Base-by-base conservation (phyloP, 345 rosid species). In the Pistacia integerrima region DNA sequence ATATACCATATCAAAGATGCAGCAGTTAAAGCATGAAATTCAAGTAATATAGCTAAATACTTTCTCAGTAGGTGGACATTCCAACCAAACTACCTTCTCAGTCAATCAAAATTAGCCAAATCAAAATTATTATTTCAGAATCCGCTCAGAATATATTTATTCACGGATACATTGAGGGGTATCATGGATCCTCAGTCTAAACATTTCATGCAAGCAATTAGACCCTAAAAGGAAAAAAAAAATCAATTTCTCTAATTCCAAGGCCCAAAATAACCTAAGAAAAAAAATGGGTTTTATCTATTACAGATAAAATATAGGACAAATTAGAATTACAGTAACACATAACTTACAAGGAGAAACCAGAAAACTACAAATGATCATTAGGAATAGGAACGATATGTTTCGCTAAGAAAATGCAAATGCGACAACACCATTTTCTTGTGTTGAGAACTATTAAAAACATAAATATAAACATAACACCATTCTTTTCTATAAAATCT, bases 401-500 rank as follows among this genome's bases (percentile, higher is more conserved):
- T 73, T 49, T 17, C n/a, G 60, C 14, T 61, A 62, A 68, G 22
- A 16, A 12, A 28, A 70, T 52, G 52, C 30, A 38, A 13, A 48
- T 30, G 13, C 4, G 57, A 55, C 44, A 60, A 73, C 60, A 70
- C 11, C 10, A 41, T 67, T 77, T 62, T 54, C 1, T 62, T 7
- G n/a, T 28, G 51, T 63, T 54, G 46, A 20, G 48, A 52, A 64
- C 20, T 38, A 70, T 10, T 11, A 57, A 5, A 4, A 55, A 57
- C 33, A 62, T 41, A 25, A 70, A 69, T 17, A 18, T 60, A 69
- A 70, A 28, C 36, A 17, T 12, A 22, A 52, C 14, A 12, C n/a
- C 49, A 8, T 51, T 54, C 57, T 76, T 30, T 66, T 7, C 18
- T 55, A 18, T 41, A 64, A 77, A 74, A 63, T 76, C 68, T n/a